Evolutionary conservation across 495 filamentous ascomycete genomes (phyloP), one percentile per base, ranked within the genome.

Genomic region (Xylaria intraflava): DNA sequence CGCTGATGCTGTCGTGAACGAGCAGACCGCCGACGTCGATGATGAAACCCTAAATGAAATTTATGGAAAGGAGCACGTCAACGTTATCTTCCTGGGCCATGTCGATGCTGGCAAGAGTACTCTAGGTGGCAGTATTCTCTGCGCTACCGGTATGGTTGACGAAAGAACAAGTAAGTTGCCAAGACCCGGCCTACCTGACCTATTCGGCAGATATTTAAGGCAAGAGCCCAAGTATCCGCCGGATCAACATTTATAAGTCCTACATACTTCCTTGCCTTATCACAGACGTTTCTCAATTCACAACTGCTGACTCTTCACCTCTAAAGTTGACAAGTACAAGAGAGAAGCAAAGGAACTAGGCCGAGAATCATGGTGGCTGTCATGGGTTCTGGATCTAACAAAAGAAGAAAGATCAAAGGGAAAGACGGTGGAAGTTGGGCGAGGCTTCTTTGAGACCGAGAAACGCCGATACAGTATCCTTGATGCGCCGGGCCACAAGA

Each of bases 31-130:
- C 17, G 89, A 94, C 69, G 84, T 99, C 2, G 93, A 97, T 57
- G 89, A 95, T 22, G 86, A 87, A 39, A 88, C 88, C 0, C 72
- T 99, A 53, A 88, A 89, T 66, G 93, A 97, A 71, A 89, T 99
- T 38, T 97, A 97, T 69, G 93, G 93, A 60, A 96, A 97, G 71
- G 93, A 99, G 70, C 93, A 99, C 65, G 85, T 99, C 56, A 98
- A 98, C 67, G 82, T 97, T 45, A 95, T 98, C 52, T 98, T 98
- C 78, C 88, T 98, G 62, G 93, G 93, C 46, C 93, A 96, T 76
- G 93, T 97, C 54, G 93, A 98, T 71, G 91, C 92, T 53, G 93
- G 93, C 61, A 99, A 97, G 74, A 93, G 88, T 16, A 97, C 93
- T 2, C 80, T 99, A 7, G 93, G 94, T 62, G 93, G 93, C 41